Evolutionary conservation across 108 stramenopile genomes (phyloP).

Genomic region (Fragilariopsis cylindrus): DNA sequence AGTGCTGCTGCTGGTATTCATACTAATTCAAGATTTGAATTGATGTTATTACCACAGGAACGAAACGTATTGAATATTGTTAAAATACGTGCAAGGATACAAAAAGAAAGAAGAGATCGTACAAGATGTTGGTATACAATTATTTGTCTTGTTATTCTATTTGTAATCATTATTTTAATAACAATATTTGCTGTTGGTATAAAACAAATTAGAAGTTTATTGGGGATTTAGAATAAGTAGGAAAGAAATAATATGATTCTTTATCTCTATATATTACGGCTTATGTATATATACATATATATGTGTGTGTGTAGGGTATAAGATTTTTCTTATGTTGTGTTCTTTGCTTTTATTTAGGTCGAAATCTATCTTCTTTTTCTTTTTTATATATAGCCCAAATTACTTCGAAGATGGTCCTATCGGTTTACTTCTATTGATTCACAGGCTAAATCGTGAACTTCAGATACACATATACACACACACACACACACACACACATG

Average conservation of each 20-base stretch:
- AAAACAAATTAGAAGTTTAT: neutral
- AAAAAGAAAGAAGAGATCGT: neutral
- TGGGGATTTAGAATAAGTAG: neutral
- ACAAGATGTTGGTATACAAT: neutral
- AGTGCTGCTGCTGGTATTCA: neutral
- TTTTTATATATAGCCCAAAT: too few relatives aligned
- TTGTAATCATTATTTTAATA: neutral
- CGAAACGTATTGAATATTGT: constrained; percentile 24
- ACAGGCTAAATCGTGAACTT: too few relatives aligned
- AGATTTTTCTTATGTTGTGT: neutral
- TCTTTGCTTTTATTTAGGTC: too few relatives aligned
- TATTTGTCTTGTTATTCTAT: neutral
- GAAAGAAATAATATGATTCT: neutral
- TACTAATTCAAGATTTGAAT: constrained; percentile 19
- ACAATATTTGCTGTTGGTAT: neutral
- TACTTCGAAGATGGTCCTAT: too few relatives aligned
- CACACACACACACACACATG: too few relatives aligned
- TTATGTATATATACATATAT: neutral
- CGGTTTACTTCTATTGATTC: too few relatives aligned
- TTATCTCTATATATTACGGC: neutral
- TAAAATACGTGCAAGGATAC: constrained; percentile 5
- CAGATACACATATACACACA: too few relatives aligned
- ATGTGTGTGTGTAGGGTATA: neutral
- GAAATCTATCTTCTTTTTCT: too few relatives aligned
- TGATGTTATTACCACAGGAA: constrained; percentile 39